phyloP scores from a whole-genome alignment of 441 rosid species.

The Erodium trifolium region DNA sequence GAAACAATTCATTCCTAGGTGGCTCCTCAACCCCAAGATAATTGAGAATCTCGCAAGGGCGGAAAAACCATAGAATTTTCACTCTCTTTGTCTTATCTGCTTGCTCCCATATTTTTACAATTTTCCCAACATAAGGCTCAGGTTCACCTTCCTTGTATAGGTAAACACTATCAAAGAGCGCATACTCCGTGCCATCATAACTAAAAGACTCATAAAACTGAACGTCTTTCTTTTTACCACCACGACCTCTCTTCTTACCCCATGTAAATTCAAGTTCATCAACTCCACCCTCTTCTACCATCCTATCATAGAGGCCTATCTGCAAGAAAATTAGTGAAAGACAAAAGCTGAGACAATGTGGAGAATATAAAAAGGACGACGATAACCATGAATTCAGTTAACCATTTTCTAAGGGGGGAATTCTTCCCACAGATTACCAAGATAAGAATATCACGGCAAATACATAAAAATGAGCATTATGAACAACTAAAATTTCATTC shows the following conservation, averaged over 20 bases:
- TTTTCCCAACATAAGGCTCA: conserved; percentile 65
- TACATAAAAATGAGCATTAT: no score
- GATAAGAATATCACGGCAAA: not conserved
- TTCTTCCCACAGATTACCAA: no score
- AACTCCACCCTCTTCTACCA: conserved; percentile 35
- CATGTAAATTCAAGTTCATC: conserved; percentile 56
- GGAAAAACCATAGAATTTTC: conserved; percentile 76
- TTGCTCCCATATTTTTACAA: conserved; percentile 67
- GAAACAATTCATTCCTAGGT: conserved; percentile 54
- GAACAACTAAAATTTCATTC: not conserved
- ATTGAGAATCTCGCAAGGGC: conserved; percentile 47
- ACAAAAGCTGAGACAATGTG: conserved; percentile 16
- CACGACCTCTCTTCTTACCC: conserved; percentile 56
- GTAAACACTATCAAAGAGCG: conserved; percentile 61
- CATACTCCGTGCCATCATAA: conserved; percentile 55
- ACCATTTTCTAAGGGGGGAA: not conserved
- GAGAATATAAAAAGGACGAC: conserved; percentile 6
- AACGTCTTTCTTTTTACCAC: conserved; percentile 58
- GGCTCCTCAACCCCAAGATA: conserved; percentile 32
- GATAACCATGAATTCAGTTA: not conserved
- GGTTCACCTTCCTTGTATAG: conserved; percentile 30
- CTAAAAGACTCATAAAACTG: conserved; percentile 64
- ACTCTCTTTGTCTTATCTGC: conserved; percentile 40
- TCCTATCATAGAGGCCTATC: conserved; percentile 26
- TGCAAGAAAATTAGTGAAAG: conserved; percentile 12